Evolutionary conservation across 1,284 basidiomycete genomes (phyloP).

Genomic region (Cystobasidium pallidum): DNA sequence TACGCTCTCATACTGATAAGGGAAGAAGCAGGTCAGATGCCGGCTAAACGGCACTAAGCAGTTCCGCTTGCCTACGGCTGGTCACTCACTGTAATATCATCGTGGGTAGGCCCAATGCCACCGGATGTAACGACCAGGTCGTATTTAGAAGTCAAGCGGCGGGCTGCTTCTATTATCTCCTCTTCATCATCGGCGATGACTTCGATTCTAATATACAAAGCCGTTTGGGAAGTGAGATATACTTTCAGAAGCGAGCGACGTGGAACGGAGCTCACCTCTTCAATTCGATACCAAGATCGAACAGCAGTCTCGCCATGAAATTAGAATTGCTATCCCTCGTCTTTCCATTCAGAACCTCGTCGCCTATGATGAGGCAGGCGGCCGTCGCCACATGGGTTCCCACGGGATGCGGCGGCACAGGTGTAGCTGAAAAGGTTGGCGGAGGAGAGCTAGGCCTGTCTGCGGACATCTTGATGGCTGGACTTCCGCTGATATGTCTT

Average conservation of each 20-base stretch:
- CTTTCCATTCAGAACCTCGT: slow-evolving; percentile 60
- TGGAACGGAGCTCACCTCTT: slow-evolving; percentile 55
- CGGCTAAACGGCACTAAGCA: too few species aligned
- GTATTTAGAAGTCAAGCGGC: slow-evolving; percentile 76
- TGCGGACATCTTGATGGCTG: slow-evolving; percentile 6
- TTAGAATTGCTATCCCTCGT: slow-evolving; percentile 73
- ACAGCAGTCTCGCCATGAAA: slow-evolving; percentile 67
- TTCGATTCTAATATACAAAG: slow-evolving; percentile 81
- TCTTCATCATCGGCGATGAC: slow-evolving; percentile 88
- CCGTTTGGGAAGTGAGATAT: too few species aligned
- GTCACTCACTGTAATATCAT: slow-evolving; percentile 28
- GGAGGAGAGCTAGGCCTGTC: slow-evolving; percentile 2
- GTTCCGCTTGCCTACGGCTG: too few species aligned
- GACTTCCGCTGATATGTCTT: background rate
- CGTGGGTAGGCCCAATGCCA: slow-evolving; percentile 66
- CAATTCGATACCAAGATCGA: slow-evolving; percentile 83
- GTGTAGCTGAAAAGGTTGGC: slow-evolving; percentile 9
- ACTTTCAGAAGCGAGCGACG: too few species aligned
- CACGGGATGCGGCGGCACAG: slow-evolving; percentile 4
- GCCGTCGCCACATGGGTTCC: slow-evolving; percentile 67
- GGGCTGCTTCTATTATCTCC: slow-evolving; percentile 84
- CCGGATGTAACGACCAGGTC: slow-evolving; percentile 87
- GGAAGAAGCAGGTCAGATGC: slow-evolving; percentile 60
- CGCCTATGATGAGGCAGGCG: slow-evolving; percentile 69
- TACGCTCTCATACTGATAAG: slow-evolving; percentile 82